Base-by-base conservation (phyloP, 2,329 filamentous ascomycete species). In the Claviceps fusiformis region DNA sequence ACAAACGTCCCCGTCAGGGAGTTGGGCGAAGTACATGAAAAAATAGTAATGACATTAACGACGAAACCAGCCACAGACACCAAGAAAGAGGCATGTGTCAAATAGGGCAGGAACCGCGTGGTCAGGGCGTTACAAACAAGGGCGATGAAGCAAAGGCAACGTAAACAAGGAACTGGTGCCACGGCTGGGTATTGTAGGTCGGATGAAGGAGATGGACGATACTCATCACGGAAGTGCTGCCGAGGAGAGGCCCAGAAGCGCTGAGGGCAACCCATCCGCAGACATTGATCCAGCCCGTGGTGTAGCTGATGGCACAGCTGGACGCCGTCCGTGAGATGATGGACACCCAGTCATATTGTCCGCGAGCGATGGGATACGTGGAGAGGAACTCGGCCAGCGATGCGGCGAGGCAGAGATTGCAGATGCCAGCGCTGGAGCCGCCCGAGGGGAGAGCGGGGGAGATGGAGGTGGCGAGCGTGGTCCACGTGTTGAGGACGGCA, bases 141-240 rank as follows among this genome's bases (percentile, higher is more conserved):
- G 3, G 81, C 81, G 17, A 78, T 67, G 27, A 82, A 56, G 6
- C 83, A 63, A 82, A 84, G 7, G 68, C 83, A 48, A 86, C 75
- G 66, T 88, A 89, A 50, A 89, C 83, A 33, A 88, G 71, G 66
- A 89, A 89, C 59, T 87, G 82, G 61, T 89, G 85, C 82, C 85
- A 89, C 3, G 79, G 63, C 62, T 84, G 67, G 2, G 78, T 57
- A 27, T 74, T 70, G 63, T 83, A 88, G 52, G 65, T 70, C 0
- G 79, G 72, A 59, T 83, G 70, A 66, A 82, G 77, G 41, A 89
- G 70, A 1, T 77, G 73, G 53, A 87, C 82, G 47, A 86, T 75
- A 55, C 83, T 81, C 31, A 86, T 65, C 52, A 89, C 77, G 58
- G 89, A 77, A 58, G 83, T 78, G 60, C 81, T 85, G 13, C 81